Evolutionary conservation across 148 eudicot genomes (phyloP), one percentile per base, ranked within the genome.

Genomic region (Spergularia bocconei): DNA sequence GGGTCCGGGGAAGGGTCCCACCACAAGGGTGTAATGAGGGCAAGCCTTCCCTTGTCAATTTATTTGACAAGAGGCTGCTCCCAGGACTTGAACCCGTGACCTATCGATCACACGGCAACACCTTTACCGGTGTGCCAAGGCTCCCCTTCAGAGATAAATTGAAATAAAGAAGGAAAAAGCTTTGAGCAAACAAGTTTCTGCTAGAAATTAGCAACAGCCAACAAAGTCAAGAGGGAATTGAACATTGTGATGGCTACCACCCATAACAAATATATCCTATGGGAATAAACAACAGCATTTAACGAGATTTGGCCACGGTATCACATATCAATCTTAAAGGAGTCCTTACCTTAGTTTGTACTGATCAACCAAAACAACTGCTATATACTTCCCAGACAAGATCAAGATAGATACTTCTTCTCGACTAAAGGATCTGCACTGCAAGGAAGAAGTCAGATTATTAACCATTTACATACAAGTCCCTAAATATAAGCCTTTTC

Each of bases 341-440:
- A 64, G 61, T 25, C 41, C 61, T 76, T 76, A 95, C 99, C 91
- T 91, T 67, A 96, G 73, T 77, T 83, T 88, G 75, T 84, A 88
- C 77, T 91, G 99, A 86, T 96, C 94, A 76, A 96, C 98, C 83
- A 96, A 81, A 77, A 90, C 97, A 84, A 96, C 89, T 50, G 91
- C 97, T 70, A 91, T 71, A 79, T 87, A 89, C 38, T 91, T 87
- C 81, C 99, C 98, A 25, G 99, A 96, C 85, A 91, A 85, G 72
- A 96, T 89, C 85, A 88, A 75, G 13, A 85, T 58, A 65, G 90
- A 85, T 38, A 96, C 78, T 63, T 96, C 91, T 84, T 91, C 83
- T 82, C 77, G 81, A 74, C 88, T 88, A 78, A 96, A 82, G 63
- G 98, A 91, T 86, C 94, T 96, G 97, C 90, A 83, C 99, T 96